A percentile compares a stretch with the other conserved stretches of the same genome.
These are phyloP conservation scores for Coniella lustricola DNA, from an alignment of 2,329 filamentous ascomycete species.

Conservation along the genomic window DNA sequence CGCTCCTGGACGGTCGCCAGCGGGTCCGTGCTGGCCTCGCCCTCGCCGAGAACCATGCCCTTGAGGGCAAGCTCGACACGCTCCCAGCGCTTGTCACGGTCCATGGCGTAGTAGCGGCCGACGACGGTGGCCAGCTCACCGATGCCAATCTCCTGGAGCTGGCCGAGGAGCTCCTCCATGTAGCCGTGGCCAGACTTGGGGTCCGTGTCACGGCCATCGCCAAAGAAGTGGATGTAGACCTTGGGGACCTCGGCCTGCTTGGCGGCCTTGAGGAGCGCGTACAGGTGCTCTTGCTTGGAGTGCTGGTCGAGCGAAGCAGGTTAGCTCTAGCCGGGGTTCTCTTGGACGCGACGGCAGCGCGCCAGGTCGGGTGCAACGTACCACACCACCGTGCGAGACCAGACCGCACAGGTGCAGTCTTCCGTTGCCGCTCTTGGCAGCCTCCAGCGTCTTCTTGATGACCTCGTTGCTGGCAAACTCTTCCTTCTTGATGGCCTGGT, in stretches of 20 bases:
- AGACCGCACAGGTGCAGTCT: conserved; percentile 88
- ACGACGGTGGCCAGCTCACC: conserved; percentile 90
- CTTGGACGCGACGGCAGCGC: too few relatives aligned
- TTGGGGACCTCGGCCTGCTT: conserved; percentile 82
- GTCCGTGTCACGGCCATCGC: conserved; percentile 94
- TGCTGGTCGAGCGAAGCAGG: conserved; percentile 46
- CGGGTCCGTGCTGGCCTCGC: conserved; percentile 77
- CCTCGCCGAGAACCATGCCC: conserved; percentile 78
- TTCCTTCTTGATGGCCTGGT: conserved; percentile 80
- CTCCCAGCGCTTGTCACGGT: conserved; percentile 99
- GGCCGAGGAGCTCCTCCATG: conserved; percentile 77
- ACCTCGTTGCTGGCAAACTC: conserved; percentile 70
- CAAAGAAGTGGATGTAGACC: conserved; percentile 98
- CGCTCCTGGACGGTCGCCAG: conserved; percentile 80
- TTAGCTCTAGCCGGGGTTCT: too few relatives aligned
- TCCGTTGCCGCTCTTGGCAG: conserved; percentile 81
- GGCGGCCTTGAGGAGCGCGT: conserved; percentile 79
- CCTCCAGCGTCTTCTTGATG: conserved; percentile 68
- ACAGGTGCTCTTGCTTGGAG: conserved; percentile 89
- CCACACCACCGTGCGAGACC: conserved; percentile 89
- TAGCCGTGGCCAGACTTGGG: conserved; percentile 88
- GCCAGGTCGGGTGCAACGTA: conserved; percentile 32
- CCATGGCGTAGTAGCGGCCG: conserved; percentile 97
- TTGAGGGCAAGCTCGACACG: conserved; percentile 84
- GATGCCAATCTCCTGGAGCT: conserved; percentile 73